Percentiles rank a stretch among this genome's conserved stretches.
These are phyloP conservation scores for Moesziomyces sp. DNA, from an alignment of 1,284 basidiomycete genomes.

Conservation along the genomic window DNA sequence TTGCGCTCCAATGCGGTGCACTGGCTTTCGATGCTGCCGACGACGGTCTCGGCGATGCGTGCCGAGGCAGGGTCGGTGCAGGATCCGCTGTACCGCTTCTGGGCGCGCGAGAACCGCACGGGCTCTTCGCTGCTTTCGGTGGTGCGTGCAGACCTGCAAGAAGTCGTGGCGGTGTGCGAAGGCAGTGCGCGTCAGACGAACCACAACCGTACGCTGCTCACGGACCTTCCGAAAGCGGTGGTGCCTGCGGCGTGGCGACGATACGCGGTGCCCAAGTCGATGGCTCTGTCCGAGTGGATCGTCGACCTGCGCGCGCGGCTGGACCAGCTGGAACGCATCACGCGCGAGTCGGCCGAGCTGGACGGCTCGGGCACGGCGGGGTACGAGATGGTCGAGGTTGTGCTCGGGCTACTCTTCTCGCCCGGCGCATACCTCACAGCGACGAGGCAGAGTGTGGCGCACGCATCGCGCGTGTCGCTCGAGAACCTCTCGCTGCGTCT, in stretches of 20 bases:
- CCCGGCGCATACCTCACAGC: slow-evolving; percentile 66
- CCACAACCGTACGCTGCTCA: slow-evolving; percentile 55
- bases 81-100: slow-evolving; percentile 63
- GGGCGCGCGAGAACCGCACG: slow-evolving; percentile 62
- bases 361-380: slow-evolving; percentile 11
- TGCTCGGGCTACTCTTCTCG: slow-evolving; percentile 58
- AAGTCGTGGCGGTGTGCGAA: slow-evolving; percentile 54
- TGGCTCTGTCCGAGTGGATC: slow-evolving; percentile 60
- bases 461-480: slow-evolving; percentile 47
- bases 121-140: slow-evolving; percentile 46
- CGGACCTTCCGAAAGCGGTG: slow-evolving; percentile 54
- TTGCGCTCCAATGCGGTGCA: slow-evolving; percentile 51
- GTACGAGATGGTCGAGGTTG: slow-evolving; percentile 55
- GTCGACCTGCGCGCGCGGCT: slow-evolving; percentile 55
- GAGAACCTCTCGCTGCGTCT: slow-evolving; percentile 60
- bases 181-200: slow-evolving; percentile 59
- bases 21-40: slow-evolving; percentile 51
- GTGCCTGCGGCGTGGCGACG: slow-evolving; percentile 58
- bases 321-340: slow-evolving; percentile 50
- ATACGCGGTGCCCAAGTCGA: slow-evolving; percentile 51
- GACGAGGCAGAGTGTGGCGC: slow-evolving; percentile 62
- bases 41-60: slow-evolving; percentile 22
- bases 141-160: slow-evolving; percentile 54
- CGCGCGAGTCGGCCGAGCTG: slow-evolving; percentile 17
- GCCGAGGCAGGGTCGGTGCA: slow-evolving; percentile 47